A percentile compares a stretch with the other conserved stretches of the same genome.
Conservation (phyloP, 306 rosid genomes). For the Pyrus bretschneideri region DNA sequence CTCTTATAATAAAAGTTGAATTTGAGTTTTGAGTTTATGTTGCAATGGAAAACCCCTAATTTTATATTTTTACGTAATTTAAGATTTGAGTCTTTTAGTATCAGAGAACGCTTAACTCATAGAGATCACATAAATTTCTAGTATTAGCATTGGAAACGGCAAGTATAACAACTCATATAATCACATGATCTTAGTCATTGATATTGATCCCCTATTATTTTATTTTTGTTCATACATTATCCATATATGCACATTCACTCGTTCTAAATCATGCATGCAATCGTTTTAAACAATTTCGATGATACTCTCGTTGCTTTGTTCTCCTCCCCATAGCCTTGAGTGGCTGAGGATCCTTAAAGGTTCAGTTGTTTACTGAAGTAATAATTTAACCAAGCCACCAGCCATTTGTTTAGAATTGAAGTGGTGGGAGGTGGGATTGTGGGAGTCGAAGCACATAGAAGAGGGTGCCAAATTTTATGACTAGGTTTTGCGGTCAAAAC, state of each 20-base stretch:
- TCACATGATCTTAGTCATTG: not conserved
- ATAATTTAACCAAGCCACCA: not conserved
- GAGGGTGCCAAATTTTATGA: conserved; percentile 19
- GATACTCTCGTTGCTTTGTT: too few relatives aligned
- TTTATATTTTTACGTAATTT: too few relatives aligned
- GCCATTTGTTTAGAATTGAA: not conserved
- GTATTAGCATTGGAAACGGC: not conserved
- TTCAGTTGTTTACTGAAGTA: not conserved
- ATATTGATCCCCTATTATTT: not conserved
- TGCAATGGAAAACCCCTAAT: not conserved
- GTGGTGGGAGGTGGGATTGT: not conserved
- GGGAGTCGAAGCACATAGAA: conserved; percentile 12
- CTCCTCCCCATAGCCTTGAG: not conserved
- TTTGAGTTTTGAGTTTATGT: too few relatives aligned
- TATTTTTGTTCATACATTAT: too few relatives aligned
- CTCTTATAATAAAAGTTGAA: too few relatives aligned
- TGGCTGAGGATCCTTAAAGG: not conserved
- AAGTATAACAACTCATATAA: not conserved
- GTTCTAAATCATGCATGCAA: too few relatives aligned
- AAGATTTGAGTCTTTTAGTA: not conserved
- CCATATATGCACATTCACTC: too few relatives aligned
- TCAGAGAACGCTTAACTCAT: not conserved
- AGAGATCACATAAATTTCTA: not conserved
- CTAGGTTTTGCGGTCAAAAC: conserved; percentile 15
- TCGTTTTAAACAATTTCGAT: too few relatives aligned